Conservation (phyloP, 176 grass and related monocot species). For the Avena atlantica region DNA sequence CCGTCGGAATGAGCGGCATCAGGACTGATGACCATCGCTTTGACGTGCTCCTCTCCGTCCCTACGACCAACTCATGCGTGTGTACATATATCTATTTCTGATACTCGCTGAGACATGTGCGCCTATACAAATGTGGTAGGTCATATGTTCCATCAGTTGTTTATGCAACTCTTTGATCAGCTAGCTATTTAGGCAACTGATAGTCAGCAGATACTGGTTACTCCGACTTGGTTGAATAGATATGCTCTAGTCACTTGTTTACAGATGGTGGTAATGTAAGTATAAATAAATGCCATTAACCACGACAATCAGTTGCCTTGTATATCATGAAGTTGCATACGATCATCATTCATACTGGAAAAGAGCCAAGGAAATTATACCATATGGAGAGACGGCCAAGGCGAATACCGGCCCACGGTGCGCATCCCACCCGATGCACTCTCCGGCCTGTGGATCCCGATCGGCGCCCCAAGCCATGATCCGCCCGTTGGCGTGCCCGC, state of each 20-base stretch:
- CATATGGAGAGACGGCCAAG: constrained; percentile 63
- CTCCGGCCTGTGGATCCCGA: constrained; percentile 36
- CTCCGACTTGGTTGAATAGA: constrained; percentile 7
- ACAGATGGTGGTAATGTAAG: constrained; percentile 1
- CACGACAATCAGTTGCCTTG: not conserved
- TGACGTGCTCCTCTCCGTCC: too few species aligned
- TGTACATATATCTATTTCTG: too few species aligned
- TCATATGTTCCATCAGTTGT: too few species aligned
- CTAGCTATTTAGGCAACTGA: too few species aligned
- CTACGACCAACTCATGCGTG: too few species aligned
- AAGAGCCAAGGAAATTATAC: constrained; percentile 40
- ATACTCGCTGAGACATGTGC: too few species aligned
- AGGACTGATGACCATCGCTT: too few species aligned
- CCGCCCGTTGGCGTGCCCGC: constrained; percentile 68
- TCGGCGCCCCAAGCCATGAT: constrained; percentile 63
- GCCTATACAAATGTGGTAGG: too few species aligned
- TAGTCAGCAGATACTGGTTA: not conserved
- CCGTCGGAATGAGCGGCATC: too few species aligned
- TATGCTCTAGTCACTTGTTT: not conserved
- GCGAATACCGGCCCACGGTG: constrained; percentile 66
- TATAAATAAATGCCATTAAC: constrained; percentile 3
- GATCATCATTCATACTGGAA: not conserved
- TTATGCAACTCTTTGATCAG: too few species aligned
- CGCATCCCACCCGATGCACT: constrained; percentile 65
- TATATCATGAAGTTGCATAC: not conserved